Base-by-base conservation (phyloP, 1,139 yeast genomes). In the Taphrina deformans region DNA sequence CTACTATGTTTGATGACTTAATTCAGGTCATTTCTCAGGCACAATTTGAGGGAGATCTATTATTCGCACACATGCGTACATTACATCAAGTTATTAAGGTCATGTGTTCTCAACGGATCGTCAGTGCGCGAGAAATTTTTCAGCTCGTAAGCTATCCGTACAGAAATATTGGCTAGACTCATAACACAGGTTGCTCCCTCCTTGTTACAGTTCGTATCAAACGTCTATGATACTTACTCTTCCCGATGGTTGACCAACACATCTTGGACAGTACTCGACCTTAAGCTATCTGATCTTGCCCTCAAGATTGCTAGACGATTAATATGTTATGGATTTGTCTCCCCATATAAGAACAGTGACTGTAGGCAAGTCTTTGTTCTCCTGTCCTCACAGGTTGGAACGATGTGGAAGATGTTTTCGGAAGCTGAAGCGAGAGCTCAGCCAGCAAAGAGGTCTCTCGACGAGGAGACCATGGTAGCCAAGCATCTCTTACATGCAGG, bases 61-160 rank as follows among this genome's bases (percentile, higher is more conserved):
- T 85, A 12, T 84, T 85, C 73, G 89, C 90, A 71, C 72, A 85
- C 14, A 79, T 91, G 67, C 78, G 85, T 24, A 84, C 89, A 38
- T 75, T 89, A 66, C 89, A 89, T 73, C 96, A 91, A 73, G 80
- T 89, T 10, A 81, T 92, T 68, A 93, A 93, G 74, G 79, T 83
- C 1, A 76, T 93, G 33, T 81, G 93, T 0, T 78, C 86, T 65
- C 92, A 92, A 0, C 79, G 93, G 70, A 88, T 92, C 53, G 98
- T 98, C 5, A 82, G 89, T 67, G 84, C 93, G 5, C 82, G 93
- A 70, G 85, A 85, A 16, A 89, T 91, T 1, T 81, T 93, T 82
- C 96, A 88, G 72, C 79, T 83, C 63, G 85, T 87, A 67, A 82
- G 29, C 33, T 26, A 12, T 4, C 4, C 23, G 14, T 9, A 2